Base-by-base conservation (phyloP, 2,329 filamentous ascomycete genomes). In the Ophiostoma himal-ulmi region DNA sequence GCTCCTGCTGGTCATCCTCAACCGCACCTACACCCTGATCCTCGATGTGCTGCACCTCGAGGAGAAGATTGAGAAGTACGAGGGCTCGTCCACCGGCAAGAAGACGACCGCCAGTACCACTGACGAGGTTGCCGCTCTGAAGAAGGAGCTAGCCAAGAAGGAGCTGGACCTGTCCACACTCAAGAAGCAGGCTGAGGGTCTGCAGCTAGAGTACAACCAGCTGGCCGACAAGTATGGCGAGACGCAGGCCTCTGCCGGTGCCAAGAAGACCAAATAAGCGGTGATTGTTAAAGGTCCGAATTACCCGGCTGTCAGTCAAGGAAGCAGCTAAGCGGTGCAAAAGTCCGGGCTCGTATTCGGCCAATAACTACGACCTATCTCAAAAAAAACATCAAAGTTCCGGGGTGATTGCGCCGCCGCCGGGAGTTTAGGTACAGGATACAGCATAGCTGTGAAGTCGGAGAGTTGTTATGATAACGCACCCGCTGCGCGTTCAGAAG, bases 11-110 rank as follows among this genome's bases (percentile, higher is more conserved):
- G 86, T 99, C 74, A 99, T 99, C 82, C 92, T 96, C 79, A 98
- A 99, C 89, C 94, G 95, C 78, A 99, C 95, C 78, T 99, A 98
- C 84, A 91, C 90, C 78, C 94, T 98, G 92, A 97, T 97, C 78
- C 87, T 97, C 75, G 94, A 97, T 76, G 88, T 91, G 68, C 91
- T 97, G 78, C 84, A 92, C 73, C 90, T 99, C 69, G 94, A 99
- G 84, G 93, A 97, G 82, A 92, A 92, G 83, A 83, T 97, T 79
- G 94, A 93, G 86, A 83, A 87, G 74, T 90, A 92, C 80, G 92
- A 96, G 84, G 89, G 90, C 72, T 79, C 52, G n/a, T 22, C 79
- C 77, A 83, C 83, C 75, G 80, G 81, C 76, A 81, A 83, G 77
- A 81, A 83, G 73, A 92, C 93, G 83, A 85, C 68, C 70, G 88